Base-by-base conservation (phyloP, 202 grass and related monocot species). In the Digitaria exilis region DNA sequence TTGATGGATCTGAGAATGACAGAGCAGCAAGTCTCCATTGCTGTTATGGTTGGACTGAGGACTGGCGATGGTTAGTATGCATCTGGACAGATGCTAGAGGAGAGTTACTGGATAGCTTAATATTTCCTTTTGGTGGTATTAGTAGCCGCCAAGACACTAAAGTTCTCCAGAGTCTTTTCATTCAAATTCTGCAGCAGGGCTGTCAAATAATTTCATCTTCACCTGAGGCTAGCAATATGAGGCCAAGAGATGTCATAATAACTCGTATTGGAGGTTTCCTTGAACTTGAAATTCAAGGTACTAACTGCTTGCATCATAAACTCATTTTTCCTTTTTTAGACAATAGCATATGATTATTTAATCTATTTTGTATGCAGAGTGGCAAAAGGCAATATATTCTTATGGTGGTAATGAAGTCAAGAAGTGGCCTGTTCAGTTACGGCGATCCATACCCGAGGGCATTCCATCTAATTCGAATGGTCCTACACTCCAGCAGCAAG, bases 271-370 rank as follows among this genome's bases (percentile, higher is more conserved):
- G 96, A 71, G 87, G 89, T 74, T 99, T 99, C 75, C 92, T 99
- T 71, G 93, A 99, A 89, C 96, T 99, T 89, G 96, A 99, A 90
- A 94, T 92, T 74, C 96, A 94, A 93, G 96, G 96, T 99, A 87
- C 26, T 71, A 21, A 76, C 22, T 61, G 2, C 17, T 78, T 76
- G 45, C 58, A 51, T 31, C 31, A 60, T 55, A 76, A 71, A 88
- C 51, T 75, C 74, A 71, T 4, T 58, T 48, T 66, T 2, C 19
- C 59, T 69, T 65, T 65, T 75, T 69, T 78, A 54, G 43, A 57
- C 24, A 35, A 85, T 80, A 67, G 66, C 45, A 26, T 64, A 49
- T n/a, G n/a, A 35, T 72, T 65, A 71, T 77, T 31, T 83, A 72
- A 80, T 79, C n/a, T 84, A 52, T 85, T 87, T 68, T 75, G 58